A percentile compares a stretch with the other conserved stretches of the same genome.
These are phyloP conservation scores for Microbotryum silenes-acaulis DNA, from an alignment of 1,284 basidiomycete genomes.

Conservation along the genomic window DNA sequence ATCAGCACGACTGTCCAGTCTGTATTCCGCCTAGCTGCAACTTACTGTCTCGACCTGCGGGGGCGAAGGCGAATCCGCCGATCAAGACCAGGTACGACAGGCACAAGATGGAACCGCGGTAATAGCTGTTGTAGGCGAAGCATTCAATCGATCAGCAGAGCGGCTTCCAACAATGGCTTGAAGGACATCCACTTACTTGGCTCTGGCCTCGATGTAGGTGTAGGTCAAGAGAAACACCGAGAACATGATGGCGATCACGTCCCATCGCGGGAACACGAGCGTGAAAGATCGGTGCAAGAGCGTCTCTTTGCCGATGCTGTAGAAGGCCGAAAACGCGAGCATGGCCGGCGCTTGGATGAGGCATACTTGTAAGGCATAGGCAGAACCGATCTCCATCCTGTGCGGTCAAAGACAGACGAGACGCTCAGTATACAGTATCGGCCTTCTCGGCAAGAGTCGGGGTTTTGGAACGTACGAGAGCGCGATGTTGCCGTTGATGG, in stretches of 20 bases:
- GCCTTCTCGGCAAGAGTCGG: background rate
- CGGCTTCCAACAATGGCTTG: no score
- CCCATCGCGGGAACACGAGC: conserved; percentile 97
- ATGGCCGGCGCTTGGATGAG: conserved; percentile 96
- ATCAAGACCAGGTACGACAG: conserved; percentile 77
- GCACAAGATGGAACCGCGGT: conserved; percentile 84
- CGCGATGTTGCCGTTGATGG: conserved; percentile 93
- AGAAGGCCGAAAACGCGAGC: conserved; percentile 96
- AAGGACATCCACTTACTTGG: conserved; percentile 58
- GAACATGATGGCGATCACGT: conserved; percentile 83
- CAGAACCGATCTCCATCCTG: conserved; percentile 99
- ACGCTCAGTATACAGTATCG: background rate
- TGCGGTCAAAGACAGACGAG: background rate
- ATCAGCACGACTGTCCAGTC: no score
- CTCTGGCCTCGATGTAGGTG: conserved; percentile 95
- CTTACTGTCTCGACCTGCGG: background rate
- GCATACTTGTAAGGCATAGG: conserved; percentile 96
- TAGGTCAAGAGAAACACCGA: conserved; percentile 86
- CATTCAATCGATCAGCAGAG: background rate
- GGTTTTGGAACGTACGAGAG: conserved; percentile 51
- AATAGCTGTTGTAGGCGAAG: conserved; percentile 38
- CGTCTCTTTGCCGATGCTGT: conserved; percentile 62
- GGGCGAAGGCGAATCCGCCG: conserved; percentile 53
- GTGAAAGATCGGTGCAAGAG: conserved; percentile 69
- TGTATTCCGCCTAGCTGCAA: no score